Base-by-base conservation (phyloP, 495 filamentous ascomycete genomes). In the Pseudevernia furfuracea region DNA sequence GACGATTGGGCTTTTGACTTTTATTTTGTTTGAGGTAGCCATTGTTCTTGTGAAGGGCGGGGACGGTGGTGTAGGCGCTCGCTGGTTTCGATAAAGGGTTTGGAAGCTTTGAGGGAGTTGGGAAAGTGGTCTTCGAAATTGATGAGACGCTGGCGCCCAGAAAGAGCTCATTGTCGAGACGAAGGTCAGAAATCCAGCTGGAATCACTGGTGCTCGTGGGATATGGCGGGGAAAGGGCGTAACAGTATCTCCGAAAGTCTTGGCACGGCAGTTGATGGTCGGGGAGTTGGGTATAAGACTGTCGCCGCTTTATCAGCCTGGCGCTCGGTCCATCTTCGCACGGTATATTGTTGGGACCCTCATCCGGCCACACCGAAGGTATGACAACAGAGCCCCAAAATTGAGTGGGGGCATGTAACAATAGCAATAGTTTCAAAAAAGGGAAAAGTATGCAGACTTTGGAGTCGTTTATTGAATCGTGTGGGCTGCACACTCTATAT, bases 1-100 rank as follows among this genome's bases (percentile, higher is more conserved):
- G 76, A 98, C 94, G 72, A 98, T 85, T 65, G 94, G 94, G 78
- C 95, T 97, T 85, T 92, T 88, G 74, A 97, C 92, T 82, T 94
- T 90, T 81, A 97, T 97, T 86, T 96, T 96, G 67, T 68, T 63
- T 62, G 61, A 46, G 21, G 69, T 58, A 23, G 69, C 59, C 68
- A 70, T 70, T 21, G 48, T 66, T 57, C 66, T 60, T 28, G 48
- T 36, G 28, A 61, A 44, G 28, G 32, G 28, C 17, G 43, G 25
- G 4, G 43, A 19, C 11, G 17, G 44, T 17, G 23, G 30, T 37
- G 25, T 14, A 19, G 43, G 23, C 17, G 43, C 14, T 28, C 44
- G 14, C 25, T 52, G 44, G 25, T 4, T 53, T 30, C 25, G 34
- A 37, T 17, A 32, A 23, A 53, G 15, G 10, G 11, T 8, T 39